phyloP scores from a whole-genome alignment of 176 grass and related monocot genomes.

The Panicum miliaceum region DNA sequence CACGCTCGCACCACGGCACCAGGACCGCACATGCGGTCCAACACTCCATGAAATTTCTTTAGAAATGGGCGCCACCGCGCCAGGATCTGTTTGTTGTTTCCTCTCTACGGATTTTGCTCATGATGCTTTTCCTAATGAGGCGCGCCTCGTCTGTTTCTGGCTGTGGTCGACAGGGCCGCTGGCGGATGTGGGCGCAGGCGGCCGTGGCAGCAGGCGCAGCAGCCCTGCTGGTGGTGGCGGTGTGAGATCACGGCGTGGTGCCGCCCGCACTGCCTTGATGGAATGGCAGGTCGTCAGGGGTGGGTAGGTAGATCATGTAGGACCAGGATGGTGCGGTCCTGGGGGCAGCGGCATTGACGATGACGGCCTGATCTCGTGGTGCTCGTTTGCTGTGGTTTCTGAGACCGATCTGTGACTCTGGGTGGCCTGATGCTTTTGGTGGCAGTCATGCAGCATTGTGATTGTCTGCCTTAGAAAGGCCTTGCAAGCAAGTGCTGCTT shows the following conservation, averaged over 20 bases:
- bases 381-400: neutral
- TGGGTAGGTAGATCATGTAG: neutral
- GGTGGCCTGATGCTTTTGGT: slow-evolving; percentile 2
- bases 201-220: slow-evolving; percentile 31
- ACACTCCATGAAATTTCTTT: neutral
- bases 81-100: slow-evolving; percentile 20
- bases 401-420: neutral
- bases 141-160: slow-evolving; percentile 25
- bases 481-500: too few species aligned
- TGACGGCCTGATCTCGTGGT: neutral
- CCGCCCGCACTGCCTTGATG: slow-evolving; percentile 6
- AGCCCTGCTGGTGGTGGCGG: slow-evolving; percentile 17
- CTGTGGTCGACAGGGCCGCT: slow-evolving; percentile 26
- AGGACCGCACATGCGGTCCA: neutral
- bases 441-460: too few species aligned
- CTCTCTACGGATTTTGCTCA: neutral
- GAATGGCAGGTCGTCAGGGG: slow-evolving; percentile 22
- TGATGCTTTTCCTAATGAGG: slow-evolving; percentile 14
- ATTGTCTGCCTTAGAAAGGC: neutral
- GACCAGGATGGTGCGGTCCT: neutral
- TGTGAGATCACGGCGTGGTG: neutral
- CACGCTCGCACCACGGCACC: too few species aligned
- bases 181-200: slow-evolving; percentile 41
- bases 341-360: neutral
- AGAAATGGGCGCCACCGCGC: neutral